These are phyloP conservation scores for Pseudocercospora fuligena DNA, from an alignment of 2,329 filamentous ascomycete species.

Conservation along the genomic window DNA sequence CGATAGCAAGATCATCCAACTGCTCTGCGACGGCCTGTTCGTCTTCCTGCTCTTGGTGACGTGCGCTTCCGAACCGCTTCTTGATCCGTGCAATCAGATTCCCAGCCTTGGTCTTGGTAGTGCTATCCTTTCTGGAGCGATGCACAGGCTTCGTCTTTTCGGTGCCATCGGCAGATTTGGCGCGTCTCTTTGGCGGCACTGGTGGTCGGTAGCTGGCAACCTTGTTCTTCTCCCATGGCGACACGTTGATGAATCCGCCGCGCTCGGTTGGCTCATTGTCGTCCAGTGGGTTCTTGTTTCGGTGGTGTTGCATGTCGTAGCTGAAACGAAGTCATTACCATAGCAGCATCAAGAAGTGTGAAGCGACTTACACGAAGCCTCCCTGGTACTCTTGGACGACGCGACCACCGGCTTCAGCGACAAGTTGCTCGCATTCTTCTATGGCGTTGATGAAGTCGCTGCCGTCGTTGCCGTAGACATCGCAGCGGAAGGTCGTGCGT, in stretches of 20 bases:
- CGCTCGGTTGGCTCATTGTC: constrained; percentile 10
- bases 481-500: constrained; percentile 1
- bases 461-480: constrained; percentile 6
- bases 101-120: neutral
- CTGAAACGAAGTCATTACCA: neutral
- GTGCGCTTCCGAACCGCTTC: constrained; percentile 1
- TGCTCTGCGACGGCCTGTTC: constrained; percentile 5
- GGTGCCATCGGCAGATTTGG: neutral
- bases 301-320: neutral
- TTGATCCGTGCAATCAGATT: constrained; percentile 1
- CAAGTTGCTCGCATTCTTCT: constrained; percentile 22
- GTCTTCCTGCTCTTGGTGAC: neutral
- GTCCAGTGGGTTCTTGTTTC: constrained; percentile 17
- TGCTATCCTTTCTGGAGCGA: neutral
- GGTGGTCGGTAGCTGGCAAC: neutral
- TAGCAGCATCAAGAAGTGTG: neutral
- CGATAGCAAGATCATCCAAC: neutral
- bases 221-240: neutral
- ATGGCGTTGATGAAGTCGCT: constrained; percentile 22
- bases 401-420: constrained; percentile 24
- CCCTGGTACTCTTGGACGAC: constrained; percentile 27
- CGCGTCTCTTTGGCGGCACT: neutral
- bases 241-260: constrained; percentile 22
- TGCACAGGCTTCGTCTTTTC: neutral
- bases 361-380: constrained; percentile 28